Evolutionary conservation across 75 land plant species (phyloP).

Genomic region (Cupressus sempervirens): DNA sequence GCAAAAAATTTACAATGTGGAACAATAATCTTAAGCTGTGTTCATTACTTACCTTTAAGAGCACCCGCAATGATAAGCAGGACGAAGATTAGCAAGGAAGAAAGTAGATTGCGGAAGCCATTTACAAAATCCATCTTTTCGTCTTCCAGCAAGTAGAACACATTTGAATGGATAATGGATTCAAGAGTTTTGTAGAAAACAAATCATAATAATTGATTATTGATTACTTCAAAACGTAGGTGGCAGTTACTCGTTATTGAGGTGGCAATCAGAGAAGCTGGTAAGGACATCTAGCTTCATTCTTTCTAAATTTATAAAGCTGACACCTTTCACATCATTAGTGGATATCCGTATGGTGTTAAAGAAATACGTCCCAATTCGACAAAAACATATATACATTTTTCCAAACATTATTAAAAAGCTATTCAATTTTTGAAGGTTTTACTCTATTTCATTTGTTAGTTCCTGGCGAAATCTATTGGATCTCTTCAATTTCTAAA

Average conservation of each 20-base stretch:
- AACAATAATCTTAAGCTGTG: not conserved
- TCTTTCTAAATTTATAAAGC: too few species aligned
- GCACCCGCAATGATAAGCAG: constrained; percentile 51
- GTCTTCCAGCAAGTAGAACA: not conserved
- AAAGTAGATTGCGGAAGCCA: constrained; percentile 37
- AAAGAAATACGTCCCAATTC: too few species aligned
- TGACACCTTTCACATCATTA: too few species aligned
- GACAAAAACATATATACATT: too few species aligned
- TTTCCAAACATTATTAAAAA: too few species aligned
- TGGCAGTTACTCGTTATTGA: not conserved
- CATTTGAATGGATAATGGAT: not conserved
- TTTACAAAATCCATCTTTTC: constrained; percentile 39
- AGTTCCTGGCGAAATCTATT: too few species aligned
- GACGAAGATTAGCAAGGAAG: constrained; percentile 66
- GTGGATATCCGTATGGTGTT: too few species aligned
- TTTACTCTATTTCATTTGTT: too few species aligned
- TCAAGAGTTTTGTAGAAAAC: not conserved
- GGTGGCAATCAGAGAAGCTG: not conserved
- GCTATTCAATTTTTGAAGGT: too few species aligned
- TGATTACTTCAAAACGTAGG: not conserved
- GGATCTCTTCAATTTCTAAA: too few species aligned
- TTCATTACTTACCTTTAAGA: constrained; percentile 47
- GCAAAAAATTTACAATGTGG: not conserved
- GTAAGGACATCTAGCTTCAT: not conserved
- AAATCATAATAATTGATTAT: too few species aligned